phyloP scores from a whole-genome alignment of 1,284 basidiomycete genomes.

The Leccinum pallidistipes region DNA sequence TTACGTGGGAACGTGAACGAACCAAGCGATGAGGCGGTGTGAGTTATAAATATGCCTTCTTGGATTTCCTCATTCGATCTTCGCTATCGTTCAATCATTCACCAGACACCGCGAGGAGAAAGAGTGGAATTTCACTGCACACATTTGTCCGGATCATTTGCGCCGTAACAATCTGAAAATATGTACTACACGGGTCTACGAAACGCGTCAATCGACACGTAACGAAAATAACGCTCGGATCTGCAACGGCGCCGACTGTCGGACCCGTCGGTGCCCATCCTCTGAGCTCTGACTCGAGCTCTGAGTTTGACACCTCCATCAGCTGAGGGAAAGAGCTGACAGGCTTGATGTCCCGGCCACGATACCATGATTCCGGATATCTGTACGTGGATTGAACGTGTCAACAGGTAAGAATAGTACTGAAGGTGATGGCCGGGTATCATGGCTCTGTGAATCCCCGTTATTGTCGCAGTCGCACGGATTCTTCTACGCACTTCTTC shows the following conservation, averaged over 20 bases:
- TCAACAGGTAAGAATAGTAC: slow-evolving; percentile 16
- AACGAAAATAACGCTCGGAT: slow-evolving; percentile 1
- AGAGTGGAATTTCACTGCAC: slow-evolving; percentile 16
- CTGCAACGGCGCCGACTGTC: slow-evolving; percentile 5
- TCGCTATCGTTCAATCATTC: slow-evolving; percentile 6
- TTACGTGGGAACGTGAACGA: slow-evolving; percentile 16
- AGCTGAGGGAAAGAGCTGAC: not conserved
- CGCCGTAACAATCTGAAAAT: not conserved
- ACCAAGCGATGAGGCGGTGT: slow-evolving; percentile 25
- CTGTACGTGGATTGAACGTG: not conserved
- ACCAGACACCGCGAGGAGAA: slow-evolving; percentile 12
- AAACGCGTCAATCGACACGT: slow-evolving; percentile 11
- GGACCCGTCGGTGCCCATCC: slow-evolving; percentile 1
- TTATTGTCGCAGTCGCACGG: slow-evolving; percentile 1
- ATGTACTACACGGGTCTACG: not conserved
- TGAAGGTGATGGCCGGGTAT: not conserved
- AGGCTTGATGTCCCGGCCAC: not conserved
- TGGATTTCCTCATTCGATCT: slow-evolving; percentile 19
- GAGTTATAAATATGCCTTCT: slow-evolving; percentile 25
- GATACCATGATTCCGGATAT: not conserved
- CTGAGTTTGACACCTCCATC: not conserved
- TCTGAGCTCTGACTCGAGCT: not conserved
- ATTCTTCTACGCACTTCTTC: not conserved
- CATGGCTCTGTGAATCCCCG: not conserved
- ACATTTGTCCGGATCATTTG: slow-evolving; percentile 16